Base-by-base conservation (phyloP, 1,139 yeast genomes). In the Sugiyamaella neomexicana region DNA sequence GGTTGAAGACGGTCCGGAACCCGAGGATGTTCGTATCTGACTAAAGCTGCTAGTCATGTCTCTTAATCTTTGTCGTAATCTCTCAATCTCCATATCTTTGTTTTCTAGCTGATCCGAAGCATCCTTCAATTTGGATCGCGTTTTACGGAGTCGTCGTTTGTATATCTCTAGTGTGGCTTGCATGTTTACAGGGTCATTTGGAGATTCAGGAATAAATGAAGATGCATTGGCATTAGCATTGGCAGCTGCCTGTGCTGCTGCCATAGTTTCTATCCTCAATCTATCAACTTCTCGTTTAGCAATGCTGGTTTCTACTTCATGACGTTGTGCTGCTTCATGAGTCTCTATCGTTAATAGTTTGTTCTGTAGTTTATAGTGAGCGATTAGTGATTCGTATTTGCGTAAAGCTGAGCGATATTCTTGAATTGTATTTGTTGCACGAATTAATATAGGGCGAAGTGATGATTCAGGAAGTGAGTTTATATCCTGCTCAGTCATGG, bases 241-340 rank as follows among this genome's bases (percentile, higher is more conserved):
- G 31, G 47, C 48, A 13, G 50, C 50, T 13, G 53, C 52, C 40
- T 46, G 55, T 47, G 53, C 46, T 50, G 61, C 57, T 41, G 55
- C 60, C 54, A 57, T 48, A 58, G 52, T 61, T 60, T 73, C 75
- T 48, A 70, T 68, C 50, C 75, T 72, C 46, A 80, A 67, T 50
- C 79, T 69, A 58, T 79, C 82, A 29, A 76, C 76, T 60, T 80
- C 81, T 42, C 80, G 74, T 61, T 77, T 75, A 45, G 73, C 71
- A 23, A 79, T 63, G 53, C 69, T 74, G 48, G 71, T 70, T 60
- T 79, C 82, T 16, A 79, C 82, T 58, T 76, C 78, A 52, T 70
- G 70, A 37, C 82, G 67, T 61, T 74, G 77, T 39, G 70, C 67
- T 7, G 68, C 60, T 55, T 75, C 78, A 49, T 70, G 68, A 41